Conservation (phyloP, 257 asterid species). For the Solanum pinnatisectum region DNA sequence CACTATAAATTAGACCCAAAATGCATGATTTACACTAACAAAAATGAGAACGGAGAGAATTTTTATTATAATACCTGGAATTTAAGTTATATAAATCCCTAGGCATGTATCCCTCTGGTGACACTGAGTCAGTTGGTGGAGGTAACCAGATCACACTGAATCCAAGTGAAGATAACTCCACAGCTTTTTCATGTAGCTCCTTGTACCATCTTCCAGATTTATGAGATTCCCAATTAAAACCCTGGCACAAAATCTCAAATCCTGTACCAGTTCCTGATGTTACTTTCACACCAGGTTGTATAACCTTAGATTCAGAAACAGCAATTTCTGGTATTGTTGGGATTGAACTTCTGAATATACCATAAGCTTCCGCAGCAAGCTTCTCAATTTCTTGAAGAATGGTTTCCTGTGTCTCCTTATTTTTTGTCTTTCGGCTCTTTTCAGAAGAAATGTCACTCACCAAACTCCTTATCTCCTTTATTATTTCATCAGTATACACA, state of each 20-base stretch:
- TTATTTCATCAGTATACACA: constrained; percentile 57
- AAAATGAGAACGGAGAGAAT: not conserved
- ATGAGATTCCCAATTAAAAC: constrained; percentile 96
- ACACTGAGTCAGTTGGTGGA: constrained; percentile 95
- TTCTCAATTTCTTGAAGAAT: constrained; percentile 98
- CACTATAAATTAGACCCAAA: not conserved
- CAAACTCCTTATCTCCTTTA: constrained; percentile 61
- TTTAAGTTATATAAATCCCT: constrained; percentile 78
- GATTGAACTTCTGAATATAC: constrained; percentile 66
- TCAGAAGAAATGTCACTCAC: constrained; percentile 64
- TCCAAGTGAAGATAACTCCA: constrained; percentile 69
- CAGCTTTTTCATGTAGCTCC: constrained; percentile 66
- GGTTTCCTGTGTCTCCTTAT: constrained; percentile 58
- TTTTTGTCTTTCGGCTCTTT: constrained; percentile 47
- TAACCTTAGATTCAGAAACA: constrained; percentile 27
- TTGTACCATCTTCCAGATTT: constrained; percentile 86
- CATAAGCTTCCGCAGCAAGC: constrained; percentile 97
- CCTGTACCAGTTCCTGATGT: constrained; percentile 91
- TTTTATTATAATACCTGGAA: constrained; percentile 60
- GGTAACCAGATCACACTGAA: constrained; percentile 93
- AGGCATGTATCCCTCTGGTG: constrained; percentile 99
- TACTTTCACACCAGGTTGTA: constrained; percentile 31
- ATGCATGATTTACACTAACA: not conserved
- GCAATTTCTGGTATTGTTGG: constrained; percentile 34
- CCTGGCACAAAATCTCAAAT: constrained; percentile 80